Evolutionary conservation across 768 basidiomycete species (phyloP).

Genomic region (Termitomyces eurrhizus): DNA sequence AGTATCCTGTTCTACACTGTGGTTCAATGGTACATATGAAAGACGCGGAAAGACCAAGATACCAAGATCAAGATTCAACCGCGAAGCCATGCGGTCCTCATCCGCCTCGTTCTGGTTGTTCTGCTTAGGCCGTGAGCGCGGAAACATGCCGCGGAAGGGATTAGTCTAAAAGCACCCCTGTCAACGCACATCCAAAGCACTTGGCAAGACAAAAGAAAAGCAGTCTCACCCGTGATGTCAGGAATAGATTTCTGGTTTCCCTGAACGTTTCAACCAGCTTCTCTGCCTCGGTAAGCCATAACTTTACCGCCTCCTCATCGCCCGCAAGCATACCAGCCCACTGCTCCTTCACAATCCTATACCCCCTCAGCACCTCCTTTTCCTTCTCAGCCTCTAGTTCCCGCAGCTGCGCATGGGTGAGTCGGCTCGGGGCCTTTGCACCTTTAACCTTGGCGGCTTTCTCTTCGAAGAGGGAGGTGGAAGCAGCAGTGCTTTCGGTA

Average conservation of each 20-base stretch:
- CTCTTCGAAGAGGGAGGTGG: slow-evolving; percentile 63
- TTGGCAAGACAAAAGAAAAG: neutral
- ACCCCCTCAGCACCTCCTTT: slow-evolving; percentile 56
- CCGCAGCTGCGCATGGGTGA: slow-evolving; percentile 55
- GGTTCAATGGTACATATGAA: neutral
- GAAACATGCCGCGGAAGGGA: slow-evolving; percentile 71
- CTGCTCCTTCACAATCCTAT: slow-evolving; percentile 55
- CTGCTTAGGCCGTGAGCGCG: slow-evolving; percentile 35
- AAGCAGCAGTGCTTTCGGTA: slow-evolving; percentile 15
- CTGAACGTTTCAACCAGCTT: slow-evolving; percentile 86
- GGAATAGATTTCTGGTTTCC: slow-evolving; percentile 80
- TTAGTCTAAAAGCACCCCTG: slow-evolving; percentile 30
- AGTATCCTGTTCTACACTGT: neutral
- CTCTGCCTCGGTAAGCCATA: slow-evolving; percentile 84
- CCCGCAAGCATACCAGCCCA: slow-evolving; percentile 51
- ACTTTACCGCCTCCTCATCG: slow-evolving; percentile 47
- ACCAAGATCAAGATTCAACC: slow-evolving; percentile 77
- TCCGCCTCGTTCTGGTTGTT: slow-evolving; percentile 47
- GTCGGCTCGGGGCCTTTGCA: slow-evolving; percentile 37
- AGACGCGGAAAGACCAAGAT: slow-evolving; percentile 13
- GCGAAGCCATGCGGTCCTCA: slow-evolving; percentile 69
- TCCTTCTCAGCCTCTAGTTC: slow-evolving; percentile 66
- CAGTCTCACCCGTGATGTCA: slow-evolving; percentile 63
- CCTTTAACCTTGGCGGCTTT: slow-evolving; percentile 24
- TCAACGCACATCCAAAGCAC: slow-evolving; percentile 1